Evolutionary conservation across 2,329 filamentous ascomycete species (phyloP).

Genomic region (Penicillium sp.): DNA sequence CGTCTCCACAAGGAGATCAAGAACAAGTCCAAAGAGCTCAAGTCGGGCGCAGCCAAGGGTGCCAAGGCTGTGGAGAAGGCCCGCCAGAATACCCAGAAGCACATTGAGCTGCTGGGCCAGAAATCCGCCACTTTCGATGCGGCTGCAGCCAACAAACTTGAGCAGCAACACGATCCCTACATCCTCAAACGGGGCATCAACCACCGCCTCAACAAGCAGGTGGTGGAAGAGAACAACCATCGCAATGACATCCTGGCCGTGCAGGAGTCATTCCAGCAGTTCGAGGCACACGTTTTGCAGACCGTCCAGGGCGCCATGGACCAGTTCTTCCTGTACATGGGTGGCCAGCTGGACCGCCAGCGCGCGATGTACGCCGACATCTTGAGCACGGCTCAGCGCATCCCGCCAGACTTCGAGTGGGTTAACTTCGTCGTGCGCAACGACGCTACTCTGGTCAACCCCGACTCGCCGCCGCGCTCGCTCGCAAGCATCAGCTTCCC

Average conservation of each 20-base stretch:
- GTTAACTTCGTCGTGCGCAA: conserved; percentile 72
- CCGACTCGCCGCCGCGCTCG: conserved; percentile 66
- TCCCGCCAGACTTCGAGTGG: conserved; percentile 89
- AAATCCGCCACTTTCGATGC: conserved; percentile 77
- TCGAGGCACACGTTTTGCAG: conserved; percentile 79
- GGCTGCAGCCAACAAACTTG: conserved; percentile 61
- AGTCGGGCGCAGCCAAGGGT: conserved; percentile 72
- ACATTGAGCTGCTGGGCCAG: conserved; percentile 88
- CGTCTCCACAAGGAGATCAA: conserved; percentile 95
- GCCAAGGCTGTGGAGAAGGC: conserved; percentile 91
- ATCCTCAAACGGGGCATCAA: conserved; percentile 75
- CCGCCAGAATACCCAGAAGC: conserved; percentile 80
- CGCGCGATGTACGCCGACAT: conserved; percentile 81
- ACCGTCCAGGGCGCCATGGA: conserved; percentile 78
- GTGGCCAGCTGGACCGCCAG: conserved; percentile 74
- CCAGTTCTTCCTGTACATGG: conserved; percentile 75
- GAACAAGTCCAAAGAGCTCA: conserved; percentile 87
- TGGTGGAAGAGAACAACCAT: conserved; percentile 94
- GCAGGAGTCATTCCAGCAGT: conserved; percentile 83
- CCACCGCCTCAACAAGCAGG: conserved; percentile 82
- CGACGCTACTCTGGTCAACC: conserved; percentile 68
- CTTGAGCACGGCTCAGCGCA: conserved; percentile 66
- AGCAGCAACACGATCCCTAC: conserved; percentile 77
- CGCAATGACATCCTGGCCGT: conserved; percentile 83
- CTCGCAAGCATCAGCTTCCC: conserved; percentile 74